Conservation (phyloP, 768 basidiomycete species). For the Hydnum rufescens region DNA sequence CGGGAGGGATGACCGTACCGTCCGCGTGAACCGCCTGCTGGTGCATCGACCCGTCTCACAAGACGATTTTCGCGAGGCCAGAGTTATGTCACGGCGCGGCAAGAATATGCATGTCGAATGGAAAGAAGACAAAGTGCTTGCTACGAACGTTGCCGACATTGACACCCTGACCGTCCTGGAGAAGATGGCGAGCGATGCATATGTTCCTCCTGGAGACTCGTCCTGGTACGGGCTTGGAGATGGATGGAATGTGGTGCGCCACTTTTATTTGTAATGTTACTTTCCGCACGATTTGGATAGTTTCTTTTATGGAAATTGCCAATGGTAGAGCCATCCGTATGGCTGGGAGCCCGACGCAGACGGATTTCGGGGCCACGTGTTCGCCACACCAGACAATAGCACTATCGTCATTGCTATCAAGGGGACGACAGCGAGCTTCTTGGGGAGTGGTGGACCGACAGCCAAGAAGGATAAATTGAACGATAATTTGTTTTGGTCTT, state of each 20-base stretch:
- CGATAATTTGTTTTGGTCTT: constrained; percentile 86
- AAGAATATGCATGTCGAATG: constrained; percentile 25
- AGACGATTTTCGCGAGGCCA: constrained; percentile 5
- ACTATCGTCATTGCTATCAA: constrained; percentile 81
- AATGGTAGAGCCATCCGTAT: constrained; percentile 40
- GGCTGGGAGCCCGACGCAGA: constrained; percentile 86
- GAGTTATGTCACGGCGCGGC: neutral
- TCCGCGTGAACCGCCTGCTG: neutral
- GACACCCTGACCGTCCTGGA: constrained; percentile 57
- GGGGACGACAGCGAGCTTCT: constrained; percentile 66
- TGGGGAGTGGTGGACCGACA: constrained; percentile 34
- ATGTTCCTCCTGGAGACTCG: constrained; percentile 33
- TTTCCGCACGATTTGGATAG: neutral
- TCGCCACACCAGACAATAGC: constrained; percentile 59
- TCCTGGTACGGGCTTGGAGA: constrained; percentile 55
- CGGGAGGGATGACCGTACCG: neutral
- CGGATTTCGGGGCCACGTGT: constrained; percentile 81
- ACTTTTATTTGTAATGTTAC: constrained; percentile 1
- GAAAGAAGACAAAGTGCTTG: constrained; percentile 40
- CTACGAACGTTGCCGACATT: constrained; percentile 54
- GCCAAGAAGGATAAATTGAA: constrained; percentile 79
- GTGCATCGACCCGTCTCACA: constrained; percentile 7
- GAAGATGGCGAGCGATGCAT: constrained; percentile 82
- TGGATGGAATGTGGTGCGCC: constrained; percentile 39
- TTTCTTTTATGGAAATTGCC: too few species aligned